Evolutionary conservation across 257 asterid genomes (phyloP).

Genomic region (Plantago ovata): DNA sequence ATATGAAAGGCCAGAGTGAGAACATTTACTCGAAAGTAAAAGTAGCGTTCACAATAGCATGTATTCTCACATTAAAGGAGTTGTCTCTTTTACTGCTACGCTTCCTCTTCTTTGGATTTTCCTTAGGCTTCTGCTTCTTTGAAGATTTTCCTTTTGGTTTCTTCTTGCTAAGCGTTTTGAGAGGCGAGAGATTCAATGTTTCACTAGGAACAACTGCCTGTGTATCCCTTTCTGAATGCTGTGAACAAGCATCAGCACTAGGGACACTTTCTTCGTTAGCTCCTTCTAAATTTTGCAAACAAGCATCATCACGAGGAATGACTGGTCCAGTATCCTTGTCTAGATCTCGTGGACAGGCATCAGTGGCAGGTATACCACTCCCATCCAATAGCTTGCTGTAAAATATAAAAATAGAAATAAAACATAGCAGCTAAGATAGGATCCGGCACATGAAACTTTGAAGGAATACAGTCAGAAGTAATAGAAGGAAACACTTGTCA

Average conservation of each 20-base stretch:
- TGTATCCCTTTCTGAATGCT: slow-evolving; percentile 27
- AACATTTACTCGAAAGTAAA: slow-evolving; percentile 11
- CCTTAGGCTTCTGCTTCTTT: slow-evolving; percentile 23
- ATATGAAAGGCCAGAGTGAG: slow-evolving; percentile 16
- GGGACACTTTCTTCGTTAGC: slow-evolving; percentile 26
- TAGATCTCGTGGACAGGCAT: too few relatives aligned
- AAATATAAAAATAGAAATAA: too few relatives aligned
- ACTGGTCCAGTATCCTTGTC: too few relatives aligned
- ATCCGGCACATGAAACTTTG: too few relatives aligned
- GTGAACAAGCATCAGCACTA: slow-evolving; percentile 28
- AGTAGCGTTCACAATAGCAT: slow-evolving; percentile 7
- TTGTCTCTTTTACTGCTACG: slow-evolving; percentile 22
- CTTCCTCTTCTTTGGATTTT: slow-evolving; percentile 27
- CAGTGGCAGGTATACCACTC: too few relatives aligned
- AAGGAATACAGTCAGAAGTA: too few relatives aligned
- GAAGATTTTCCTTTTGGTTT: slow-evolving; percentile 27
- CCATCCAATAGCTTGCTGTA: too few relatives aligned
- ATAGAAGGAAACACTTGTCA: too few relatives aligned
- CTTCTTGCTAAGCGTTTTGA: slow-evolving; percentile 10
- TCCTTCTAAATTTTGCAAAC: slow-evolving; percentile 5
- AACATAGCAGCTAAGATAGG: too few relatives aligned
- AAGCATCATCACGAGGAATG: not conserved
- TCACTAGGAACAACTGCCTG: slow-evolving; percentile 31
- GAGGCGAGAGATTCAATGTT: slow-evolving; percentile 27
- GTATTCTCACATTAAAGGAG: slow-evolving; percentile 46